phyloP scores from a whole-genome alignment of 2,329 filamentous ascomycete genomes.

The Beauveria medogensis region DNA sequence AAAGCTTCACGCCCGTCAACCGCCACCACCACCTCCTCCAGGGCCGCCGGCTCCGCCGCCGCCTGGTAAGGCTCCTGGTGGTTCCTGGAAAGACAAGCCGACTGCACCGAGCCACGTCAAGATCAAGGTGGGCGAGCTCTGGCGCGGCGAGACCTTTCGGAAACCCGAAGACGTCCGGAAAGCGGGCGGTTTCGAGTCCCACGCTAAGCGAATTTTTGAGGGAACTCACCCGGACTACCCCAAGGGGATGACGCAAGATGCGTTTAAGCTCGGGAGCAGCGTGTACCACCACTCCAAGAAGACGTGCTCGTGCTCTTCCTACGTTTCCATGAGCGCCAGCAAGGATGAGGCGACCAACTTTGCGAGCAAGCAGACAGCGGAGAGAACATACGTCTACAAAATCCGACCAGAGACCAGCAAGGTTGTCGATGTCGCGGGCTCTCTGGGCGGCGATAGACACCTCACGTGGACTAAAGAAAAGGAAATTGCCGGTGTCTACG shows the following conservation, averaged over 20 bases:
- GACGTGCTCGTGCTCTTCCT: background rate
- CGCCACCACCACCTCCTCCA: background rate
- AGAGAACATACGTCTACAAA: background rate
- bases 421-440: background rate
- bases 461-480: background rate
- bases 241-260: background rate
- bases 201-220: background rate
- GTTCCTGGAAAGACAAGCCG: background rate
- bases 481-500: background rate
- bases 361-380: background rate
- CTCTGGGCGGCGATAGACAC: background rate
- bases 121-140: background rate
- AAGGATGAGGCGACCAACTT: background rate
- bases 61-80: background rate
- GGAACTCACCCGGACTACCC: background rate
- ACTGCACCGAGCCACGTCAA: background rate
- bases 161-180: background rate
- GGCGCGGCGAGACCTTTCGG: background rate
- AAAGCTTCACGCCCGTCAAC: background rate
- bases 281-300: background rate
- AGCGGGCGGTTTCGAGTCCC: background rate
- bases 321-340: background rate
- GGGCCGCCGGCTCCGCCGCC: background rate
- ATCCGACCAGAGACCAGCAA: background rate
- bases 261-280: background rate